Percentiles rank a stretch among this genome's conserved stretches.
phyloP scores from a whole-genome alignment of 2,329 filamentous ascomycete species.

The Colletotrichum sublineola region DNA sequence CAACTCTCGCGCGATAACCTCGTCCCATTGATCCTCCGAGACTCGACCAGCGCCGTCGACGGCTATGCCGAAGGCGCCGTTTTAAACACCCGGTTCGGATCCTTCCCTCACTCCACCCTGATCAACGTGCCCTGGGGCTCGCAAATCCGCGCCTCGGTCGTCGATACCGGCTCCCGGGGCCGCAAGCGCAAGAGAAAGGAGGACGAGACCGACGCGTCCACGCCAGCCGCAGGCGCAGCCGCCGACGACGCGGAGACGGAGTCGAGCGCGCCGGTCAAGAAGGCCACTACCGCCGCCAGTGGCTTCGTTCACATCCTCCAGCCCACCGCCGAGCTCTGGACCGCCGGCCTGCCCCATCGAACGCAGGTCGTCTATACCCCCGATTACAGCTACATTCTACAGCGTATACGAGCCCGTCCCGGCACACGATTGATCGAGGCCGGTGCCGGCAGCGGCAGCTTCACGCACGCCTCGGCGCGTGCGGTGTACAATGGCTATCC shows the following conservation, averaged over 20 bases:
- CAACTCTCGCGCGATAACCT: constrained; percentile 91
- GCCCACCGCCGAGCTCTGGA: constrained; percentile 87
- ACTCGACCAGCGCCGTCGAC: constrained; percentile 72
- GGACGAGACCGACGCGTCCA: constrained; percentile 53
- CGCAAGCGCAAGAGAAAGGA: constrained; percentile 71
- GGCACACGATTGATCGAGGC: constrained; percentile 83
- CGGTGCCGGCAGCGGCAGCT: constrained; percentile 85
- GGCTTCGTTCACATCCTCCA: constrained; percentile 85
- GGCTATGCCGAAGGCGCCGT: constrained; percentile 83
- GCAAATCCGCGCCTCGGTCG: constrained; percentile 88
- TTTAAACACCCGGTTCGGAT: constrained; percentile 94
- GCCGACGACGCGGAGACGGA: constrained; percentile 53
- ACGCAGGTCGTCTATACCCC: constrained; percentile 91
- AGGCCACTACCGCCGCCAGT: constrained; percentile 67
- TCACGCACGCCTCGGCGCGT: constrained; percentile 82
- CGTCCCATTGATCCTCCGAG: constrained; percentile 78
- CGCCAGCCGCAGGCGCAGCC: constrained; percentile 46
- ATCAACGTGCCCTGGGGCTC: constrained; percentile 89
- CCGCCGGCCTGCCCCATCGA: constrained; percentile 81
- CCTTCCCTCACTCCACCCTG: constrained; percentile 84
- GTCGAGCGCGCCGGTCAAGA: constrained; percentile 55
- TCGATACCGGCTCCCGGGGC: constrained; percentile 92
- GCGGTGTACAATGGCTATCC: constrained; percentile 82
- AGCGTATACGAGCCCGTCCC: constrained; percentile 79
- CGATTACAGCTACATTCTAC: constrained; percentile 87